Percentiles rank a stretch among this genome's conserved stretches.
These are phyloP conservation scores for Leucocoprinus leucothites DNA, from an alignment of 768 basidiomycete species.

Conservation along the genomic window DNA sequence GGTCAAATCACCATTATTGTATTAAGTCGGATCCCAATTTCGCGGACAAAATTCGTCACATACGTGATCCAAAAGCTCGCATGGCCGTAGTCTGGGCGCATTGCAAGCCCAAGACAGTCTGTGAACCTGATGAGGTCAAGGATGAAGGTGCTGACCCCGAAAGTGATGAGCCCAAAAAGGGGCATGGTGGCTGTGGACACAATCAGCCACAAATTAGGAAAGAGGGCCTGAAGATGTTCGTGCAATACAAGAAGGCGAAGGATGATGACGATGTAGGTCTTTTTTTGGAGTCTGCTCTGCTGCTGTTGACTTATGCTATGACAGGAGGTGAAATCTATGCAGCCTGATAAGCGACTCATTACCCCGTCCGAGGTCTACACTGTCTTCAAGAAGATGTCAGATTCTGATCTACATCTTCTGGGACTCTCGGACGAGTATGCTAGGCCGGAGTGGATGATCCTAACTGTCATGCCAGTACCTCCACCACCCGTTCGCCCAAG, in stretches of 20 bases:
- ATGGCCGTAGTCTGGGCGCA: constrained; percentile 84
- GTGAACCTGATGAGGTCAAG: constrained; percentile 86
- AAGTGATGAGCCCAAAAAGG: constrained; percentile 74
- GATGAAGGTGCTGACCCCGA: constrained; percentile 77
- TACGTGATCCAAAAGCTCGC: constrained; percentile 81
- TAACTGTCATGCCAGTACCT: constrained; percentile 96
- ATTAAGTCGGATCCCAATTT: constrained; percentile 82
- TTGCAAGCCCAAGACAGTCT: constrained; percentile 86
- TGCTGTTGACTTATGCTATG: constrained; percentile 15
- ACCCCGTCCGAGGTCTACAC: constrained; percentile 89
- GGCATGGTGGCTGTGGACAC: constrained; percentile 97
- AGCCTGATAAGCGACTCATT: constrained; percentile 80
- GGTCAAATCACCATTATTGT: constrained; percentile 22
- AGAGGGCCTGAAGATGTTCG: constrained; percentile 92
- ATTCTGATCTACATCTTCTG: constrained; percentile 81
- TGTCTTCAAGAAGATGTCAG: constrained; percentile 93
- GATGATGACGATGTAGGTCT: constrained; percentile 88
- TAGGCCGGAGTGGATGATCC: constrained; percentile 99
- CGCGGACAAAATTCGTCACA: constrained; percentile 83
- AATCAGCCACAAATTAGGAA: constrained; percentile 86
- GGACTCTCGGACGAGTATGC: constrained; percentile 96
- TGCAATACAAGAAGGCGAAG: constrained; percentile 92
- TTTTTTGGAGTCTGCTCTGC: background rate
- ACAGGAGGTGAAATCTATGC: constrained; percentile 76
- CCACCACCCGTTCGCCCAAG: constrained; percentile 98